A percentile compares a stretch with the other conserved stretches of the same genome.
These are phyloP conservation scores for Cairneyella variabilis DNA, from an alignment of 495 filamentous ascomycete genomes.

Conservation along the genomic window DNA sequence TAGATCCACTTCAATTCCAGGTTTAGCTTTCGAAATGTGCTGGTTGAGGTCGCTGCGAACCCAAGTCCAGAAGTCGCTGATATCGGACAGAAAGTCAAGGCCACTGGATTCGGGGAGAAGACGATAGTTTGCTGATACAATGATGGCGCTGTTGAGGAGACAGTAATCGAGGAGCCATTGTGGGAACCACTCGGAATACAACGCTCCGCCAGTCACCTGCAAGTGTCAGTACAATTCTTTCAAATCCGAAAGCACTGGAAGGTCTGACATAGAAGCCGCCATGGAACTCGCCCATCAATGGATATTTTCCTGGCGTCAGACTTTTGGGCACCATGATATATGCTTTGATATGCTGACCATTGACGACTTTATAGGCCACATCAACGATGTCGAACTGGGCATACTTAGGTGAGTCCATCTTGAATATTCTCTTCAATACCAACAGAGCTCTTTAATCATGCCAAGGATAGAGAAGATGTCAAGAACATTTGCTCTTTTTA, in stretches of 20 bases:
- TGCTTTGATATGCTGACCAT: constrained; percentile 7
- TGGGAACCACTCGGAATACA: constrained; percentile 13
- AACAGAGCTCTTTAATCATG: too few relatives aligned
- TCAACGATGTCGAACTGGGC: constrained; percentile 3
- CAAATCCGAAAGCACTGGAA: background rate
- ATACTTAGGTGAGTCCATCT: constrained; percentile 18
- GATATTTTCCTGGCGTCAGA: constrained; percentile 7
- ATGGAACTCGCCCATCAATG: constrained; percentile 6
- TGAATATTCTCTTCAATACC: too few relatives aligned
- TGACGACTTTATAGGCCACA: constrained; percentile 12
- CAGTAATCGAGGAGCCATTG: constrained; percentile 16
- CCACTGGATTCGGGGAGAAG: constrained; percentile 47
- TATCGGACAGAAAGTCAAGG: constrained; percentile 43
- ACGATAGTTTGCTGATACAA: constrained; percentile 46
- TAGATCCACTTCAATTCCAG: constrained; percentile 9
- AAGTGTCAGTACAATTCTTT: background rate
- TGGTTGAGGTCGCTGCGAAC: constrained; percentile 14
- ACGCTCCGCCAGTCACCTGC: constrained; percentile 4
- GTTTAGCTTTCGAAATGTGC: background rate
- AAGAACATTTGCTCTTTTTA: too few relatives aligned
- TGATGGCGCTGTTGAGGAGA: constrained; percentile 33
- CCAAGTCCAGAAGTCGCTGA: constrained; percentile 50
- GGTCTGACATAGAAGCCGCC: constrained; percentile 10
- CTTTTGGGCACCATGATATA: constrained; percentile 7
- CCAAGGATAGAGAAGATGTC: too few relatives aligned